Conservation (phyloP, 106 monocot species). For the Acanthochlamys bracteata region DNA sequence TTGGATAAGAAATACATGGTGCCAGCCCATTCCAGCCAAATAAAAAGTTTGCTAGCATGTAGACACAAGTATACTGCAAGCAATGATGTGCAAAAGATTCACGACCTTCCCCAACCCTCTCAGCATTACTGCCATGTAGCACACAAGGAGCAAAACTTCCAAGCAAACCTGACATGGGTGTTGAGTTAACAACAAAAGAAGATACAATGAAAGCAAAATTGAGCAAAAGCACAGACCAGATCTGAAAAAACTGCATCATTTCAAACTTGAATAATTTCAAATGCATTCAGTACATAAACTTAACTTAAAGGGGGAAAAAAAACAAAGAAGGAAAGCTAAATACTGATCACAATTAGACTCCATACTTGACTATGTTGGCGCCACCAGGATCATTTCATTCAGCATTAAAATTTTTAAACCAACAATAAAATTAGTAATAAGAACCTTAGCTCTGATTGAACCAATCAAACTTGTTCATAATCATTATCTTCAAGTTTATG, state of each 20-base stretch:
- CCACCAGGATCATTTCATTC: neutral
- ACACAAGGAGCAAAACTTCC: conserved; percentile 68
- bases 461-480: neutral
- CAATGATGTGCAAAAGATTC: conserved; percentile 66
- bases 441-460: neutral
- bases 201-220: neutral
- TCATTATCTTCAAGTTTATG: neutral
- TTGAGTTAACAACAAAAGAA: neutral
- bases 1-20: conserved; percentile 54
- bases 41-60: conserved; percentile 47
- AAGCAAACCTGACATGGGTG: conserved; percentile 45
- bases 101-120: conserved; percentile 45
- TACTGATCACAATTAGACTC: neutral
- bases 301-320: neutral
- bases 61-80: conserved; percentile 59
- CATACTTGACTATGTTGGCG: no score
- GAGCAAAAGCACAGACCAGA: no score
- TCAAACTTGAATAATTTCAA: neutral
- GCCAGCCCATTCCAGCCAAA: conserved; percentile 76
- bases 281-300: neutral
- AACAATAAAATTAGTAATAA: neutral
- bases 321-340: neutral
- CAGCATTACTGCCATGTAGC: conserved; percentile 62
- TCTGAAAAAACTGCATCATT: neutral
- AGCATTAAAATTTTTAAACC: neutral